phyloP scores from a whole-genome alignment of 768 basidiomycete species.

The Clitopilus hobsonii region DNA sequence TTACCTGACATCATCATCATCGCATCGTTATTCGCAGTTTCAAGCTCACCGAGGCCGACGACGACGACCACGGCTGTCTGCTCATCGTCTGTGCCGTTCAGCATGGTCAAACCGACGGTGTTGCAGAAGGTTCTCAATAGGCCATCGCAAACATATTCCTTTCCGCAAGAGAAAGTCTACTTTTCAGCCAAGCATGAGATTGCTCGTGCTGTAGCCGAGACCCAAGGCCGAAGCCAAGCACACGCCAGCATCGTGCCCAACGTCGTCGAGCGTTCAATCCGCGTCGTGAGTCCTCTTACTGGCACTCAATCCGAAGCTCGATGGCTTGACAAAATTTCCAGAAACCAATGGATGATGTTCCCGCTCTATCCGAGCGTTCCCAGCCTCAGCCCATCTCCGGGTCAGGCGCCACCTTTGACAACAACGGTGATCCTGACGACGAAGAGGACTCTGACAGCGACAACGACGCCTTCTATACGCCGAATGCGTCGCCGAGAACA shows the following conservation, averaged over 20 bases:
- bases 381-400: background rate
- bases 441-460: conserved; percentile 24
- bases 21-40: background rate
- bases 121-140: conserved; percentile 56
- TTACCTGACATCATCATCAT: background rate
- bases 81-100: background rate
- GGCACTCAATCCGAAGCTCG: background rate
- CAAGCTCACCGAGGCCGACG: background rate
- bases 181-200: conserved; percentile 49
- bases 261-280: conserved; percentile 4
- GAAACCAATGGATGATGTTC: conserved; percentile 12
- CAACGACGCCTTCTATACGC: conserved; percentile 60
- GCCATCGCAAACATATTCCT: conserved; percentile 60
- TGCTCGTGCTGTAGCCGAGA: conserved; percentile 42
- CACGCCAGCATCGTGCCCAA: conserved; percentile 6
- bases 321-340: conserved; percentile 5
- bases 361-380: conserved; percentile 4
- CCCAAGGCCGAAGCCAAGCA: conserved; percentile 10
- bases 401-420: background rate
- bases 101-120: conserved; percentile 53
- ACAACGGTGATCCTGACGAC: background rate
- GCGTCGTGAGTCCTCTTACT: conserved; percentile 7
- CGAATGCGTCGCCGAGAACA: conserved; percentile 47
- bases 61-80: background rate
- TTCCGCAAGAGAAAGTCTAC: conserved; percentile 41